Evolutionary conservation across 2,329 filamentous ascomycete species (phyloP), one percentile per base, ranked within the genome.

Genomic region (Penicillium sp.): DNA sequence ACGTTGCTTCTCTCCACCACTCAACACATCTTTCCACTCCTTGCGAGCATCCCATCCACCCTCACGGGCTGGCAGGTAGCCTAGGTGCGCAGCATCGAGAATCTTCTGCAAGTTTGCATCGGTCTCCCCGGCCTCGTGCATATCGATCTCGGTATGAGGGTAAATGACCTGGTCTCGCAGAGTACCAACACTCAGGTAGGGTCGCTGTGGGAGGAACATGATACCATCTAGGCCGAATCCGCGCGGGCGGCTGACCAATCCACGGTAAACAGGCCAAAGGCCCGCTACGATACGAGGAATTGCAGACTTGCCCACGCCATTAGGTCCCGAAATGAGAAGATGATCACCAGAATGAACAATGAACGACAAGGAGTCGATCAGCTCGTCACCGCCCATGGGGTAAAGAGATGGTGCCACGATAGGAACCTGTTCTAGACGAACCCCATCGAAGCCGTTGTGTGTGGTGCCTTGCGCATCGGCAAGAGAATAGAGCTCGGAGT

Each of bases 21-120:
- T 93, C n/a, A 99, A 82, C 4, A 99, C 91, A 66, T 98, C 93
- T 77, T 98, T 97, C 95, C 95, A 99, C 71, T 96, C 93, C 76
- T 99, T 98, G 55, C 91, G 85, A 4, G 91, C 95, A 71, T 99
- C 91, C 92, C 92, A 98, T 14, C 95, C 95, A 39, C 95, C 95
- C 79, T 99, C 95, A 16, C 95, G 87, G 49, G 93, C 87, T 1
- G 91, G 90, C 1, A 99, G 83, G 74, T 99, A 98, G 4, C 92
- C 93, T 0, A 99, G 82, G 55, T 86, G 86, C 0, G 93, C 93
- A 51, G 90, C 89, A 55, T 96, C 90, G 3, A 99, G 83, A 3
- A 96, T 85, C 26, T 81, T 81, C 70, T 88, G 85, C 21, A 99
- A 82, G 63, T 96, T 90, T 31, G 85, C 81, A 71, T 99, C 95